Evolutionary conservation across 202 grass and related monocot species (phyloP), one percentile per base, ranked within the genome.

Genomic region (Schoenoplectus triqueter): DNA sequence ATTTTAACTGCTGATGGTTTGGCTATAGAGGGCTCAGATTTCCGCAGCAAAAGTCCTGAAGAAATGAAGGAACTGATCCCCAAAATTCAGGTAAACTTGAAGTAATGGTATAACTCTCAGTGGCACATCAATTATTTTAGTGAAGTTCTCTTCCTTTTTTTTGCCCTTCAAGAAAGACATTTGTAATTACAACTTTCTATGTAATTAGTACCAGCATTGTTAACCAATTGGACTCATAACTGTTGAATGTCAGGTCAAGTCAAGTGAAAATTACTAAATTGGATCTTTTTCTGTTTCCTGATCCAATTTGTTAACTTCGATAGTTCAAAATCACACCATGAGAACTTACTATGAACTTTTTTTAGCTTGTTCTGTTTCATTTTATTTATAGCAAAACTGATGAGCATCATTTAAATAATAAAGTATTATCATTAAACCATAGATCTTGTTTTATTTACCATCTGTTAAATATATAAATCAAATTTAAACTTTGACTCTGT

Each of bases 1-100:
- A 93, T 97, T 86, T 83, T 94, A 48, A 93, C 86, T 6, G 89
- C 92, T 64, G 89, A 90, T 85, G 92, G 92, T 6, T 39, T 91
- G 78, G 90, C 90, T 80, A 93, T 97, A 84, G 95, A 97, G 87
- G 95, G 92, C 18, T 74, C 86, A 72, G 89, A 97, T 22, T 97
- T 97, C 40, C 85, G 85, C 41, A 90, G 62, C 31, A 97, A 90
- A 84, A 91, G 84, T 89, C 59, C 66, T 15, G 89, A 94, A 44
- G 92, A 94, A 73, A 86, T 94, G 95, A 90, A 80, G 66, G 56
- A 88, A 21, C 69, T 93, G 69, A 93, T 97, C 73, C 90, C 95
- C 49, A 94, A 90, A 44, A 90, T 97, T 88, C 86, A 88, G 92
- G 95, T 97, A 79, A 39, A 77, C 31, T 57, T 78, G 31, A 31